Evolutionary conservation across 2,329 filamentous ascomycete species (phyloP).

Genomic region (Phyllosticta paracitricarpa): DNA sequence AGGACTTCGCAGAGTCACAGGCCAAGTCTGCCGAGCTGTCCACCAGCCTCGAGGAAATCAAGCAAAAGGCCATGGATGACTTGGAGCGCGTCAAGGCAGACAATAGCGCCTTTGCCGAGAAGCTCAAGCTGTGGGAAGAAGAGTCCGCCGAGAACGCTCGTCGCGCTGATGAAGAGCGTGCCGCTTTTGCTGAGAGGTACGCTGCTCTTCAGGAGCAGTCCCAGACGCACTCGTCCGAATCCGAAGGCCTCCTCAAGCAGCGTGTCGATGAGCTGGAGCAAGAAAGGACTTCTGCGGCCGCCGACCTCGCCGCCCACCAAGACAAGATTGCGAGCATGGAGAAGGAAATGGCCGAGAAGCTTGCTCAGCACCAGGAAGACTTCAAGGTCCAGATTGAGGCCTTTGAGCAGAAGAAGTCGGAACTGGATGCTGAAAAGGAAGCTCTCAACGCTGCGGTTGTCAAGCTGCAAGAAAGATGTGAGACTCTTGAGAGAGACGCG

Average conservation of each 20-base stretch:
- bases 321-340: constrained; percentile 2
- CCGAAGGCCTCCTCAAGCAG: constrained; percentile 1
- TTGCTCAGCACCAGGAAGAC: constrained; percentile 1
- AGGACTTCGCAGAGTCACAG: constrained; percentile 5
- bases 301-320: constrained; percentile 3
- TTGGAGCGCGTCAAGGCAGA: constrained; percentile 7
- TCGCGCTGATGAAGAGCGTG: constrained; percentile 3
- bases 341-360: constrained; percentile 1
- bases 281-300: neutral
- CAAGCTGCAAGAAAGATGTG: constrained; percentile 1
- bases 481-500: constrained; percentile 3
- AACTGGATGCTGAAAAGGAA: constrained; percentile 5
- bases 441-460: neutral
- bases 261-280: constrained; percentile 8
- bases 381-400: neutral
- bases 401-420: neutral
- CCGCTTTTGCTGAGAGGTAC: constrained; percentile 2
- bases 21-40: neutral
- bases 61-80: constrained; percentile 2
- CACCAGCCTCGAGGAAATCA: constrained; percentile 2
- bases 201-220: constrained; percentile 1
- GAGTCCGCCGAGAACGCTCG: constrained; percentile 5
- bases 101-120: constrained; percentile 5
- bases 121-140: constrained; percentile 4
- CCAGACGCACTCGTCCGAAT: neutral